Evolutionary conservation across 2,329 filamentous ascomycete genomes (phyloP).

Genomic region (Chaetomium sp.): DNA sequence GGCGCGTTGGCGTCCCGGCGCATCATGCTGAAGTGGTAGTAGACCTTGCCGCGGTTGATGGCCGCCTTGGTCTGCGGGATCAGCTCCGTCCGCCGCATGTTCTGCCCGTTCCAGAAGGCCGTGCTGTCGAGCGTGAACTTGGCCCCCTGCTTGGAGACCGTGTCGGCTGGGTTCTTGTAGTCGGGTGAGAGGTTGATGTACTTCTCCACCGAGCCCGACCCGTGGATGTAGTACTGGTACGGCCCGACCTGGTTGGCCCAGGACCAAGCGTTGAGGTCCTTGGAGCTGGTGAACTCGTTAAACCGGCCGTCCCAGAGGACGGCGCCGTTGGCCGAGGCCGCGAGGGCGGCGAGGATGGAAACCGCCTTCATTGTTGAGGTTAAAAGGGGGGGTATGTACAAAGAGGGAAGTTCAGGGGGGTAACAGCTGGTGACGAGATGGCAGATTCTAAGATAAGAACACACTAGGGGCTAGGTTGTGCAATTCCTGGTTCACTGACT

Average conservation of each 20-base stretch:
- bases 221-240: constrained; percentile 79
- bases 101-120: constrained; percentile 71
- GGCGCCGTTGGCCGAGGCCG: constrained; percentile 31
- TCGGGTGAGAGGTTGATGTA: constrained; percentile 63
- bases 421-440: neutral
- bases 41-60: constrained; percentile 66
- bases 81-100: constrained; percentile 72
- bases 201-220: constrained; percentile 53
- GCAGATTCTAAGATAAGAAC: neutral
- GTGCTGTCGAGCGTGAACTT: constrained; percentile 67
- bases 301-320: constrained; percentile 65
- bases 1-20: constrained; percentile 61
- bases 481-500: neutral
- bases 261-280: constrained; percentile 63
- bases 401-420: neutral
- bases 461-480: neutral
- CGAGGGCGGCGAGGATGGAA: constrained; percentile 26
- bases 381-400: neutral
- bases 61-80: constrained; percentile 69
- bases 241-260: constrained; percentile 69
- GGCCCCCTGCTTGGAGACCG: constrained; percentile 62
- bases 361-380: constrained; percentile 28
- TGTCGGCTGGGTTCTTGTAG: constrained; percentile 68
- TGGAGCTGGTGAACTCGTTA: constrained; percentile 57
- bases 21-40: constrained; percentile 73